A percentile compares a stretch with the other conserved stretches of the same genome.
Evolutionary conservation across 352 stramenopile species (phyloP).

Genomic region (Globisporangium sylvaticum): DNA sequence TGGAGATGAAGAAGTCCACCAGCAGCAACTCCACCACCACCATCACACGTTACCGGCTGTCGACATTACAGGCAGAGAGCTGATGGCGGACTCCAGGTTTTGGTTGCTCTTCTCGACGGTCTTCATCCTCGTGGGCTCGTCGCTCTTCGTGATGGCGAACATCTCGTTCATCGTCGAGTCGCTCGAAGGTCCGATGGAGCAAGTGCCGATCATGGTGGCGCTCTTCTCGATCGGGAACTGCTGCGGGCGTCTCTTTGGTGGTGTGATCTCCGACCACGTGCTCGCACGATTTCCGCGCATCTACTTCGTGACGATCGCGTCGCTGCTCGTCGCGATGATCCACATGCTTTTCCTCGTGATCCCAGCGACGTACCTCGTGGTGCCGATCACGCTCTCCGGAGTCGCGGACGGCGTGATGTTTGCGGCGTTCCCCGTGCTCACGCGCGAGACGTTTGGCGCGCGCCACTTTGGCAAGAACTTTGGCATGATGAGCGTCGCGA

Average conservation of each 20-base stretch:
- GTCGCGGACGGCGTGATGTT: constrained; percentile 76
- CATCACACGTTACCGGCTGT: background rate
- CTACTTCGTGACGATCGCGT: constrained; percentile 57
- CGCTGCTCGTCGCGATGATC: constrained; percentile 50
- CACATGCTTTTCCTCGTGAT: constrained; percentile 57
- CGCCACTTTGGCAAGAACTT: constrained; percentile 81
- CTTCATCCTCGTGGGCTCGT: constrained; percentile 67
- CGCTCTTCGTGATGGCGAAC: constrained; percentile 79
- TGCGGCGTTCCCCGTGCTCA: constrained; percentile 61
- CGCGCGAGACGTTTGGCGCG: constrained; percentile 62
- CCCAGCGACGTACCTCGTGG: constrained; percentile 29
- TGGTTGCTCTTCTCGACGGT: constrained; percentile 69
- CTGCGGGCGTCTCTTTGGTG: constrained; percentile 45
- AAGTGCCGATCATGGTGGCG: constrained; percentile 63
- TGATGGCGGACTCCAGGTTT: constrained; percentile 52
- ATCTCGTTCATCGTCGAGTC: constrained; percentile 79
- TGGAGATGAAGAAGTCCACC: constrained; percentile 7
- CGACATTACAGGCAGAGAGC: constrained; percentile 47
- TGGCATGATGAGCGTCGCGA: constrained; percentile 68
- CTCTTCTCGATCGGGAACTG: constrained; percentile 74
- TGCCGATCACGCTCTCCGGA: constrained; percentile 60
- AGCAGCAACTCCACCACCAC: background rate
- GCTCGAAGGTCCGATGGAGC: constrained; percentile 30
- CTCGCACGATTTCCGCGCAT: constrained; percentile 41
- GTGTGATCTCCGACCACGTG: constrained; percentile 58